These are phyloP conservation scores for Eucalyptus viminalis DNA, from an alignment of 345 rosid genomes.

Conservation along the genomic window DNA sequence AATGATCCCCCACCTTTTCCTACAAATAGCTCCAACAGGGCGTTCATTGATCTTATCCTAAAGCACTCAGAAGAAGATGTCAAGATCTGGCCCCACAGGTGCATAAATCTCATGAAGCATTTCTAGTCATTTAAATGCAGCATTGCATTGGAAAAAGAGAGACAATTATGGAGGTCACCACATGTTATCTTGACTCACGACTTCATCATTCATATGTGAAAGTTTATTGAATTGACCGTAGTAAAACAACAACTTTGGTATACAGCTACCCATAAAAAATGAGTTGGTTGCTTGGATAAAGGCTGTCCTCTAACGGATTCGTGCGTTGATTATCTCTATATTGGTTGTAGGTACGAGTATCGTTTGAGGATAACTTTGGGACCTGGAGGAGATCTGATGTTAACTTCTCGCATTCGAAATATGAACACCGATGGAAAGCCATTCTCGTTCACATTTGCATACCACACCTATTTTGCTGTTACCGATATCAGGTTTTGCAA, in stretches of 20 bases:
- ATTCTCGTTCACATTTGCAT: constrained; percentile 49
- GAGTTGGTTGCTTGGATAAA: background rate
- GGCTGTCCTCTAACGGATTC: background rate
- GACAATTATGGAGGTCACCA: background rate
- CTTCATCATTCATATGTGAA: background rate
- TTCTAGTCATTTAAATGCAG: background rate
- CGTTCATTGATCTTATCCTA: constrained; percentile 63
- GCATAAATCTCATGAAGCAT: background rate
- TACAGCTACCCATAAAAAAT: background rate
- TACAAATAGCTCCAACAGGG: constrained; percentile 16
- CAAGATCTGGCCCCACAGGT: constrained; percentile 91
- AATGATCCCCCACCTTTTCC: constrained; percentile 55
- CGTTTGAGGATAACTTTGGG: constrained; percentile 45
- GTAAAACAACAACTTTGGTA: background rate
- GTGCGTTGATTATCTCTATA: background rate
- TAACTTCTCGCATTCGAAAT: constrained; percentile 53
- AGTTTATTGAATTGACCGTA: background rate
- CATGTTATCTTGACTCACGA: background rate
- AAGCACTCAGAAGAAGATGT: constrained; percentile 49
- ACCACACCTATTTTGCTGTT: constrained; percentile 43
- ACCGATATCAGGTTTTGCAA: constrained; percentile 41
- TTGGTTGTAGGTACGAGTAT: constrained; percentile 29
- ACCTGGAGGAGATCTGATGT: constrained; percentile 45
- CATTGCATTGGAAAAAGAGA: background rate
- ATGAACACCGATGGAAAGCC: constrained; percentile 48